These are phyloP conservation scores for Angophora floribunda DNA, from an alignment of 345 rosid species.

Conservation along the genomic window DNA sequence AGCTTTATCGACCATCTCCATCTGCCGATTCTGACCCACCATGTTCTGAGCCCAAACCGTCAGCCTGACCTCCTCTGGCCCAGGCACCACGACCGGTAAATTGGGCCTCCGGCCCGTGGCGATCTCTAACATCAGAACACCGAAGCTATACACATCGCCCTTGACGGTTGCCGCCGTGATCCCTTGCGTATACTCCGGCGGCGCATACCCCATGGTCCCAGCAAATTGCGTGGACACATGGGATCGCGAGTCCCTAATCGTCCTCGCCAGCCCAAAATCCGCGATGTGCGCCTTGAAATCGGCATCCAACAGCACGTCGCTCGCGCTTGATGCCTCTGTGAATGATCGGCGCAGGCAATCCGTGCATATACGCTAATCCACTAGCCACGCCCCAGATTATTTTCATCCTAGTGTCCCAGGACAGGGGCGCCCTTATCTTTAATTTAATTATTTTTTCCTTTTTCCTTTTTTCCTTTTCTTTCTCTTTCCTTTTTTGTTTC, in stretches of 20 bases:
- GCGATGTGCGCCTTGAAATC: slow-evolving; percentile 59
- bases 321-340: slow-evolving; percentile 84
- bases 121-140: slow-evolving; percentile 68
- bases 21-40: slow-evolving; percentile 17
- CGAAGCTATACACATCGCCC: slow-evolving; percentile 78
- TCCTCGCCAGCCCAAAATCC: slow-evolving; percentile 70
- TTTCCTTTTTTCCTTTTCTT: too few relatives aligned
- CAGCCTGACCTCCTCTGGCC: slow-evolving; percentile 22
- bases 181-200: slow-evolving; percentile 86
- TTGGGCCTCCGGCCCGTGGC: slow-evolving; percentile 58
- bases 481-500: too few relatives aligned
- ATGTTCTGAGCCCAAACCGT: slow-evolving; percentile 44
- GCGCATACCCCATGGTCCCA: slow-evolving; percentile 94
- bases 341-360: slow-evolving; percentile 52
- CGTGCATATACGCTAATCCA: slow-evolving; percentile 65
- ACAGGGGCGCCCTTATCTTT: slow-evolving; percentile 5
- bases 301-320: slow-evolving; percentile 53
- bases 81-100: slow-evolving; percentile 24
- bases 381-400: slow-evolving; percentile 46
- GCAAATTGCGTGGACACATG: slow-evolving; percentile 81
- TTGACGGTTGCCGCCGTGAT: slow-evolving; percentile 37
- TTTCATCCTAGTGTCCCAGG: slow-evolving; percentile 51
- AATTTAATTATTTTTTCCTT: too few relatives aligned
- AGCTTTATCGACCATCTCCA: slow-evolving; percentile 44
- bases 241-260: slow-evolving; percentile 28